Evolutionary conservation across 2,329 filamentous ascomycete species (phyloP), one percentile per base, ranked within the genome.

Genomic region (Fusarium oxysporum): DNA sequence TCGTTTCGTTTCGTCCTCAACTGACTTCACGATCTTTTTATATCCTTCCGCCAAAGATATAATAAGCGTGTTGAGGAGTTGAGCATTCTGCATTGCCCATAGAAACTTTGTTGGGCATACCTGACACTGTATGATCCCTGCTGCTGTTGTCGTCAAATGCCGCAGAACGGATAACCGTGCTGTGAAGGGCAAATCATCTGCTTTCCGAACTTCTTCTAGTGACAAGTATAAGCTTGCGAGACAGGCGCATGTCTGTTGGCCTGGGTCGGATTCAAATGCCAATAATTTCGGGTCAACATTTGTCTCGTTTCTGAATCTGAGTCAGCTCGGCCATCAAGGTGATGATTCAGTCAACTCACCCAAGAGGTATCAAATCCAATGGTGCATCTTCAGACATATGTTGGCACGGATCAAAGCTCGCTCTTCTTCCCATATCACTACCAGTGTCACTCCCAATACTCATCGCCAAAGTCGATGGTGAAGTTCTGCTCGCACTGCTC

Each of bases 1-100:
- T 21, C 71, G 69, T 33, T 57, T 62, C 6, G 71, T 56, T 44
- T 78, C 76, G 1, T 73, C 70, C 7, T 77, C 71, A 4, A 78
- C 68, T 23, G 66, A 75, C 3, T 68, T 51, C 5, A 74, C 54
- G 23, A 77, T 64, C 62, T 71, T 77, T 51, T 73, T 77, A 6
- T 75, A 78, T 19, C 67, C 71, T 54, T 78, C 76, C 1, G 76
- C 76, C 9, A 78, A 68, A 5, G 76, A 78, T 16, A 75, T 51
- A 2, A 78, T 70, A 3, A 78, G 62, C 0, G 76, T 78, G 16
- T 76, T 78, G 4, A 78, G 66, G 1, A 78, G 57, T 44, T 78
- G 76, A 5, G 75, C 71, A 17, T 78, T 78, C 38, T 78, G 76
- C 76, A 78, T 78, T 3, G 76, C 76, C 76, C 76, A 78, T 13